These are phyloP conservation scores for Deakozyma indianensis DNA, from an alignment of 805 yeast species.

Conservation along the genomic window DNA sequence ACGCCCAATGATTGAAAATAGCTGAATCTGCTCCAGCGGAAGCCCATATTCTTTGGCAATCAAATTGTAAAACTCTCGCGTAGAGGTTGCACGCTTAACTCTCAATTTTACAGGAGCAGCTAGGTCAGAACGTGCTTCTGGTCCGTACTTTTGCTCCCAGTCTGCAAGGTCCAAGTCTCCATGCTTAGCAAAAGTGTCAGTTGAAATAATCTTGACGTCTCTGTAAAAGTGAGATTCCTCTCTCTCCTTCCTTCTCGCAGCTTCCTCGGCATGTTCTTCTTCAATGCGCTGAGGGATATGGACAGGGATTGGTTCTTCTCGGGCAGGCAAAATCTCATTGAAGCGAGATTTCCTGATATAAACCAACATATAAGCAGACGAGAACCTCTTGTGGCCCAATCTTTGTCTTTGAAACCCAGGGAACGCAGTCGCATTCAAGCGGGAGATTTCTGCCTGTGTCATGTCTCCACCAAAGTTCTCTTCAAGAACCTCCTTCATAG, in stretches of 20 bases:
- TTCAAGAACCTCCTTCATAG: slow-evolving; percentile 72
- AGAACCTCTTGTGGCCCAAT: slow-evolving; percentile 52
- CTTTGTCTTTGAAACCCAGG: slow-evolving; percentile 32
- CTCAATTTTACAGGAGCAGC: slow-evolving; percentile 36
- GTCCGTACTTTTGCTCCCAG: slow-evolving; percentile 29
- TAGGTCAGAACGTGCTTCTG: slow-evolving; percentile 18
- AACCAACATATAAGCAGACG: slow-evolving; percentile 95
- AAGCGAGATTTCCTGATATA: slow-evolving; percentile 58
- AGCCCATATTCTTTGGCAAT: slow-evolving; percentile 32
- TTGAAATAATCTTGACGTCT: slow-evolving; percentile 42
- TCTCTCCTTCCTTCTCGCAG: slow-evolving; percentile 35
- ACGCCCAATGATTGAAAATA: slow-evolving; percentile 54
- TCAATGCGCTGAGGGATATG: slow-evolving; percentile 55
- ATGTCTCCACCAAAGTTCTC: slow-evolving; percentile 82
- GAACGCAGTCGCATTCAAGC: slow-evolving; percentile 17
- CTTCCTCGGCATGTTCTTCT: slow-evolving; percentile 45
- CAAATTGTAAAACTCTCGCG: slow-evolving; percentile 34
- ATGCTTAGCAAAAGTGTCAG: slow-evolving; percentile 38
- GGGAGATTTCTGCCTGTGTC: slow-evolving; percentile 5
- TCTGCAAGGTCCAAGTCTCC: slow-evolving; percentile 69
- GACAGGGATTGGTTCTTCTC: slow-evolving; percentile 44
- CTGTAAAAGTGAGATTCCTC: slow-evolving; percentile 29
- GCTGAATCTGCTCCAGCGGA: slow-evolving; percentile 27
- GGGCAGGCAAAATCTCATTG: slow-evolving; percentile 40
- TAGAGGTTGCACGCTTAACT: slow-evolving; percentile 41